Evolutionary conservation across 2,329 filamentous ascomycete species (phyloP).

Genomic region (Lasiodiplodia sp.): DNA sequence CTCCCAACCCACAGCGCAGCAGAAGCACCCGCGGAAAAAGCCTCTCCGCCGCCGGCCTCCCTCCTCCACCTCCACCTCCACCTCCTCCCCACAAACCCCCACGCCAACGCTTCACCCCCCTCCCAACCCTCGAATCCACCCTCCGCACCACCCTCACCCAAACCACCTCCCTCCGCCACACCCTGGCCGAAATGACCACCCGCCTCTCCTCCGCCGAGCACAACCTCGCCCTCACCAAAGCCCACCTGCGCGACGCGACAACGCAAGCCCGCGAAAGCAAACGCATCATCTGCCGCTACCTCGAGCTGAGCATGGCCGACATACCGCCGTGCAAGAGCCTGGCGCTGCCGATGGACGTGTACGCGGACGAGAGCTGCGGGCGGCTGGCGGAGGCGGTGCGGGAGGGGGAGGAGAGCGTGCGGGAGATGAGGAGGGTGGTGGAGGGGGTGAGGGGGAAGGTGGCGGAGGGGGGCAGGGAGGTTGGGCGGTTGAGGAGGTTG

Average conservation of each 20-base stretch:
- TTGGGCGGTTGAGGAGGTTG: background rate
- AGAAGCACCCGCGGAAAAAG: too few relatives aligned
- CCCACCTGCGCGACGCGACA: background rate
- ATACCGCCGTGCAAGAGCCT: constrained; percentile 1
- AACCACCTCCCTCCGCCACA: background rate
- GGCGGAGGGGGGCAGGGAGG: background rate
- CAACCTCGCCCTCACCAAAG: background rate
- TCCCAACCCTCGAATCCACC: too few relatives aligned
- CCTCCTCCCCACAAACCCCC: too few relatives aligned
- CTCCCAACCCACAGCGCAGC: background rate
- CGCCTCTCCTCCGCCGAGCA: background rate
- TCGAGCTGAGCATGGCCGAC: background rate
- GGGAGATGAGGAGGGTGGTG: background rate
- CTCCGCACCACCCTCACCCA: too few relatives aligned
- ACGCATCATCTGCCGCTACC: constrained; percentile 18
- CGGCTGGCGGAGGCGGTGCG: background rate
- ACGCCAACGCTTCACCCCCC: too few relatives aligned
- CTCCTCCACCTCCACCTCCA: background rate
- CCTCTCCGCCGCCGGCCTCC: too few relatives aligned
- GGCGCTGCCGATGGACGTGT: constrained; percentile 3
- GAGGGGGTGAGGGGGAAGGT: background rate
- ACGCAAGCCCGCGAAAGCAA: background rate
- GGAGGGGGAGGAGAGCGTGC: background rate
- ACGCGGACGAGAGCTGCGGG: background rate
- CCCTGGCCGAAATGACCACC: background rate